Base-by-base conservation (phyloP, 164 flowering plant species). In the Annona squamosa region DNA sequence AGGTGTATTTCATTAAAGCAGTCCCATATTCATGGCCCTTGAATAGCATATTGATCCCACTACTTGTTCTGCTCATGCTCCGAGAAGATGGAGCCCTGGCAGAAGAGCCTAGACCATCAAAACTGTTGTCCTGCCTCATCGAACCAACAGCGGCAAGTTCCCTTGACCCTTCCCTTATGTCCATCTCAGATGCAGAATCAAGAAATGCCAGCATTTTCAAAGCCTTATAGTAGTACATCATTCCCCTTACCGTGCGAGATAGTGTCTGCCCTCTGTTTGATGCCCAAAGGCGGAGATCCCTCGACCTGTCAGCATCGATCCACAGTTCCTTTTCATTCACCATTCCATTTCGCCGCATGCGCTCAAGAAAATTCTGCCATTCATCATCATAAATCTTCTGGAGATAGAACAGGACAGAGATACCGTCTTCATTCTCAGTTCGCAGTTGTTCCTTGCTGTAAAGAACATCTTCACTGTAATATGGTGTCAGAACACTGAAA, bases 181-280 rank as follows among this genome's bases (percentile, higher is more conserved):
- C 98, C 83, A 91, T 81, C 84, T 95, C 99, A 3, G 97, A 90
- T 48, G 99, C 98, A 59, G 87, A 79, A 84, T 95, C 99, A 46
- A 95, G 95, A 78, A 86, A 95, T 0, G 97, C 82, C 73, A 90
- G 92, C 92, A 89, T 90, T 82, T 89, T 84, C 2, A 95, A 88
- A 72, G 98, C 98, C 80, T 93, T 81, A 72, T 89, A 89, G 76
- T 95, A 88, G 74, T 95, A 95, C 98, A 95, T 95, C 98, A 95
- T 95, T 68, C 99, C 99, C 72, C 99, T 84, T 5, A 95, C 97
- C 12, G 99, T 93, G 44, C 99, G 91, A 44, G 97, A 83, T 7
- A 95, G 87, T 1, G 99, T 95, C 82, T 95, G 99, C 52, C 99
- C 99, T 72, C 99, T 85, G 76, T 91, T 84, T 2, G 99, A 93